Base-by-base conservation (phyloP, 805 yeast genomes). In the Huiozyma sinensis region DNA sequence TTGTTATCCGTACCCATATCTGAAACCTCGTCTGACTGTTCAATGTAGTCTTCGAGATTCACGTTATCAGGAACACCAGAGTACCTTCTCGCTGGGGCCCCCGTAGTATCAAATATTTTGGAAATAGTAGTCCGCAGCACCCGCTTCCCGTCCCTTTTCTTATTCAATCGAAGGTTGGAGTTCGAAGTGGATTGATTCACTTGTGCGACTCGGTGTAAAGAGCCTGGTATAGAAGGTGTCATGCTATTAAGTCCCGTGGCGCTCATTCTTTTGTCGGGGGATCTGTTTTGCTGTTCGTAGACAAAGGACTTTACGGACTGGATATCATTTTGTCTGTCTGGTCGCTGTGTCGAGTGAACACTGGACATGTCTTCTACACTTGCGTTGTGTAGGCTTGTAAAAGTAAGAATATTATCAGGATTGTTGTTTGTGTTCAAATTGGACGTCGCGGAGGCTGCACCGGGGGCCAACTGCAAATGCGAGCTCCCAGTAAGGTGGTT, bases 51-150 rank as follows among this genome's bases (percentile, higher is more conserved):
- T 44, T 68, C 73, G 30, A 65, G 54, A 48, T 69, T 67, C 10
- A 69, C 70, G 56, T 78, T 79, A 54, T 78, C 82, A 0, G 83
- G 83, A 2, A 78, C 74, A 17, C 83, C 84, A 17, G 88, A 79
- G 54, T 83, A 82, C 32, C 88, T 66, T 54, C 89, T 69, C 6
- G 86, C 77, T 39, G 79, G 83, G 0, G 81, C 76, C 1, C 86
- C 88, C 51, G 77, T 81, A 9, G 77, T 73, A 53, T 83, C 90
- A 60, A 83, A 83, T 6, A 83, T 63, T 48, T 80, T 79, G 1
- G 88, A 81, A 0, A 88, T 80, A 1, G 87, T 81, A 2, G 88
- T 77, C 36, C 83, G 61, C 38, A 78, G 63, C 42, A 72, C 77
- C 39, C 55, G 47, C 41, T 51, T 53, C 34, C 40, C 50, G 9